These are phyloP conservation scores for Amaranthus palmeri DNA, from an alignment of 148 eudicot genomes.

Conservation along the genomic window DNA sequence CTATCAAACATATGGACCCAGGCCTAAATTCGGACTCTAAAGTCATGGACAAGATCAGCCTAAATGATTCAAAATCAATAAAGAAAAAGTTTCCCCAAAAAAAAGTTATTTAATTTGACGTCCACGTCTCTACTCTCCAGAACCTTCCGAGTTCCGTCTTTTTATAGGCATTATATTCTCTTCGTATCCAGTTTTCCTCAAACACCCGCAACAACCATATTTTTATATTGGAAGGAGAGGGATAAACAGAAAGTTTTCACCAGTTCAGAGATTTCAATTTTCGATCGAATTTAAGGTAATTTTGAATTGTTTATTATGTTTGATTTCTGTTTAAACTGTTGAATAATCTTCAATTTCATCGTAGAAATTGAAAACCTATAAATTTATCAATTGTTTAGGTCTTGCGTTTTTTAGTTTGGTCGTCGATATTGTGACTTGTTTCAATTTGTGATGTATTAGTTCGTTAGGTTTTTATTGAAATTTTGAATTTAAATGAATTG, in stretches of 20 bases:
- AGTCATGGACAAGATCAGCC: too few species aligned
- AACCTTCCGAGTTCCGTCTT: conserved; percentile 14
- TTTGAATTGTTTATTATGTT: not conserved
- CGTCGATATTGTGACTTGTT: too few species aligned
- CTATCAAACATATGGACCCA: too few species aligned
- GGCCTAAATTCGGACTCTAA: too few species aligned
- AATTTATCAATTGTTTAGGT: not conserved
- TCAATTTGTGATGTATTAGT: too few species aligned
- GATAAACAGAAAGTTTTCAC: not conserved
- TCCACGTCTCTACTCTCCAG: conserved; percentile 2
- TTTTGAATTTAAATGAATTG: too few species aligned
- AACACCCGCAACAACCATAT: not conserved
- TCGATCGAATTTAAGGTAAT: not conserved
- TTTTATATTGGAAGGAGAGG: not conserved
- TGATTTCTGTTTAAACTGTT: not conserved
- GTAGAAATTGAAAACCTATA: not conserved
- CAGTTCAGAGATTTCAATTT: not conserved
- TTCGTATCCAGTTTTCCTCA: not conserved
- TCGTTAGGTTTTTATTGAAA: too few species aligned
- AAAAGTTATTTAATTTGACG: not conserved
- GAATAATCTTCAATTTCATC: not conserved
- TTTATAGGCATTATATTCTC: not conserved
- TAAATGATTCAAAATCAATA: not conserved
- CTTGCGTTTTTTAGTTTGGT: not conserved
- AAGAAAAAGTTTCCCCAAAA: not conserved